These are phyloP conservation scores for Anacardium occidentale DNA, from an alignment of 345 rosid genomes.

Conservation along the genomic window DNA sequence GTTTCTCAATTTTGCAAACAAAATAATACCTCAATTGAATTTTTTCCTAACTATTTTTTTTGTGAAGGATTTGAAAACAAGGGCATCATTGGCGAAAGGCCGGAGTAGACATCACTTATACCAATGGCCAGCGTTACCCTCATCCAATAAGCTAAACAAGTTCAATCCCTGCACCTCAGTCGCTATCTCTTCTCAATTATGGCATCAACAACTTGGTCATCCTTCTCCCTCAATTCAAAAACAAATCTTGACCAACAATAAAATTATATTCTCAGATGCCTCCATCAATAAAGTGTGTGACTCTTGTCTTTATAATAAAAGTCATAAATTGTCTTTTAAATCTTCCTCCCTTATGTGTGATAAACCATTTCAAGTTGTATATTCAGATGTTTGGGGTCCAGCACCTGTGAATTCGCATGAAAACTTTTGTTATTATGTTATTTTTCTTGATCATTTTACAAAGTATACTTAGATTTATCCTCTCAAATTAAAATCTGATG, in stretches of 20 bases:
- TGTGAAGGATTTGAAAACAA: not conserved
- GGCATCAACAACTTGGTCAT: constrained; percentile 1
- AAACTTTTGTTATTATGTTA: not conserved
- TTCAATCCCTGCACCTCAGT: not conserved
- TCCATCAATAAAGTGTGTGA: not conserved
- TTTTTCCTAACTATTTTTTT: not conserved
- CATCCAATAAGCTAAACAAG: too few species aligned
- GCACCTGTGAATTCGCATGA: not conserved
- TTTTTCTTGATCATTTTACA: not conserved
- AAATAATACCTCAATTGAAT: too few species aligned
- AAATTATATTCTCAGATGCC: not conserved
- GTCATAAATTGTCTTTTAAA: not conserved
- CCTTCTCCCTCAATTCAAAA: not conserved
- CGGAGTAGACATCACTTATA: not conserved
- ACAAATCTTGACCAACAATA: not conserved
- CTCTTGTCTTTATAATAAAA: constrained; percentile 7
- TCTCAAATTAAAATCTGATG: too few species aligned
- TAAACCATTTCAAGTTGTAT: not conserved
- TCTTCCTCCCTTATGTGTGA: fast-evolving
- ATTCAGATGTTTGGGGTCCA: not conserved
- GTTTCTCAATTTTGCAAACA: too few species aligned
- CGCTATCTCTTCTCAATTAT: not conserved
- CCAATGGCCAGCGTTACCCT: not conserved
- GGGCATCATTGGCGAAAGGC: not conserved
- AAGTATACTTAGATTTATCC: too few species aligned